Evolutionary conservation across 768 basidiomycete genomes (phyloP), one percentile per base, ranked within the genome.

Genomic region (Boletus edulis): DNA sequence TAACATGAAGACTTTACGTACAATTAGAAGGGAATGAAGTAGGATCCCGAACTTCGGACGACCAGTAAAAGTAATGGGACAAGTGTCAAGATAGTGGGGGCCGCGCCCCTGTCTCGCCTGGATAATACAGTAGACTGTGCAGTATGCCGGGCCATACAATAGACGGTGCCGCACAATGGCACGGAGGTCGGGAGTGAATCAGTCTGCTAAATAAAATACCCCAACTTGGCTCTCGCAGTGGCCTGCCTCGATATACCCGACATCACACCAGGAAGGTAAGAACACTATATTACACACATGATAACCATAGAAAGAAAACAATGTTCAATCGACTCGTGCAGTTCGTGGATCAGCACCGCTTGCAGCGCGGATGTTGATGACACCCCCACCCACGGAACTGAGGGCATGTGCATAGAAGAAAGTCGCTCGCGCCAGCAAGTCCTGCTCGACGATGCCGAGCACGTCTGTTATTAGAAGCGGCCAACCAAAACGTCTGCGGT

Each of bases 381-480:
- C 71, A 22, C 76, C 76, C 5, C 76, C 76, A 3, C 67, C 76
- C 20, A 77, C 68, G 6, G 75, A 76, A 50, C 74, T 75, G 58
- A 76, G 63, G 0, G 67, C 73, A 55, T 77, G 75, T 15, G 72
- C 78, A 13, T 78, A 78, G 56, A 78, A 79, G 62, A 67, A 78
- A 10, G 63, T 62, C 5, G 63, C 59, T 22, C 69, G 69, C 8
- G 67, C 63, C n/a, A 78, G 60, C 50, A 79, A 58, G 18, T 70
- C 70, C 63, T 79, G 78, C 58, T 78, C 77, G 34, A 78, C 69
- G 18, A 79, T 57, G 9, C 72, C 75, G 15, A 74, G 67, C 11
- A 79, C 70, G 51, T 78, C 78, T 52, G 75, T 75, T 54, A 78
- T 44, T 52, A 79, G 53, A 46, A 78, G 41, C 10, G 72, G 67